Base-by-base conservation (phyloP, 768 basidiomycete genomes). In the Tubosaeta sp. region DNA sequence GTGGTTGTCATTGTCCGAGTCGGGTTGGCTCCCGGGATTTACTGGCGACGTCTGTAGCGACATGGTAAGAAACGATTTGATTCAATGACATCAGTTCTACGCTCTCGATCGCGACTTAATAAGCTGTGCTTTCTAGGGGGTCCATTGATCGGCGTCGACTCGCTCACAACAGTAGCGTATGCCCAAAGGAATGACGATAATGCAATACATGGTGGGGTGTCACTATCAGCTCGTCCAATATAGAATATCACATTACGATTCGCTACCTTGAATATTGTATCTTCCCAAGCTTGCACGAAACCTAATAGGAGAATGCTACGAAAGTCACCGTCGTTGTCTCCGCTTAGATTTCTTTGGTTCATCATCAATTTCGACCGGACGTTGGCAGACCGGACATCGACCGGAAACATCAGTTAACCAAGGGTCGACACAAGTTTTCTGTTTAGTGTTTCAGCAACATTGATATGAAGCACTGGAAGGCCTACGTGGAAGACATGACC, bases 401-500 rank as follows among this genome's bases (percentile, higher is more conserved):
- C 90, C 92, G 25, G 88, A 90, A 13, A 91, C 84, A 53, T 87
- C 84, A 3, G 74, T 83, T 45, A 95, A 68, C 93, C 93, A 95
- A 19, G 90, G 89, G 63, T 95, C 92, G 38, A 94, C 69, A 65
- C 92, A 95, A 21, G 84, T 83, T 88, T 89, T 83, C 89, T 89
- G 57, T 19, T 50, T 30, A 43, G 50, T 18, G 19, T 27, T 29
- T 51, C 30, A 54, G 52, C 49, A 49, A 36, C 21, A n/a, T 31
- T 16, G 19, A 11, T 21, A 44, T 10, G 19, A 27, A 44, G 49
- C 10, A 48, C 50, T 12, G 27, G 19, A 29, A 24, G 4, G 73
- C 88, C 68, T 55, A 93, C 91, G 71, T 95, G 93, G 70, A 92
- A 95, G 42, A 88, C 88, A 74, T 95, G 93, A 3, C 86, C 86